These are phyloP conservation scores for Lactifluus echinatus DNA, from an alignment of 768 basidiomycete species.

Conservation along the genomic window DNA sequence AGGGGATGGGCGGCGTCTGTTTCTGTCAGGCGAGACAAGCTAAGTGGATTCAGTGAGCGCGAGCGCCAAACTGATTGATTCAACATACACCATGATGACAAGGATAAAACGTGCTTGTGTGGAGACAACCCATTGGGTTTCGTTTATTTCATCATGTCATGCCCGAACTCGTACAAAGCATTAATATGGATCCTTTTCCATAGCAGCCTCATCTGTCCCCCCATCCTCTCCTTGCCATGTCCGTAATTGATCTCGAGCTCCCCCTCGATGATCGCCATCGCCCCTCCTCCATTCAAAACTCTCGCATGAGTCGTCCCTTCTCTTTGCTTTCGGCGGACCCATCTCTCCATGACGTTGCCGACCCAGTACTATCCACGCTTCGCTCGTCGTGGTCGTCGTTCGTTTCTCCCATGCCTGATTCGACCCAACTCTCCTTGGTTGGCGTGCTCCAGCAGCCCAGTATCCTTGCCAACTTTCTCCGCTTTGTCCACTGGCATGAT, in stretches of 20 bases:
- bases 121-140: not conserved
- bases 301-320: not conserved
- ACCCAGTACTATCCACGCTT: not conserved
- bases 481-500: conserved; percentile 31
- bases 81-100: not conserved
- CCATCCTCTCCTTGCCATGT: not conserved
- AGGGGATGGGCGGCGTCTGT: too few species aligned
- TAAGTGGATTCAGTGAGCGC: too few species aligned
- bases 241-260: not conserved
- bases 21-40: too few species aligned
- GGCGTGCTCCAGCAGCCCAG: conserved; percentile 29
- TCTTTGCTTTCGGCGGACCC: not conserved
- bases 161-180: not conserved
- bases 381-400: not conserved
- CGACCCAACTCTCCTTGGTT: conserved; percentile 21
- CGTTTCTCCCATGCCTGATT: not conserved
- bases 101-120: not conserved
- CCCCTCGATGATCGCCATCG: not conserved
- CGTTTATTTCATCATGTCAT: not conserved
- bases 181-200: not conserved
- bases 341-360: not conserved
- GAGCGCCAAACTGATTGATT: too few species aligned
- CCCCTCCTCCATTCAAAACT: not conserved
- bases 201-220: not conserved
- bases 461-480: conserved; percentile 29